These are phyloP conservation scores for Dactylellina cionopaga DNA, from an alignment of 2,329 filamentous ascomycete species.

Conservation along the genomic window DNA sequence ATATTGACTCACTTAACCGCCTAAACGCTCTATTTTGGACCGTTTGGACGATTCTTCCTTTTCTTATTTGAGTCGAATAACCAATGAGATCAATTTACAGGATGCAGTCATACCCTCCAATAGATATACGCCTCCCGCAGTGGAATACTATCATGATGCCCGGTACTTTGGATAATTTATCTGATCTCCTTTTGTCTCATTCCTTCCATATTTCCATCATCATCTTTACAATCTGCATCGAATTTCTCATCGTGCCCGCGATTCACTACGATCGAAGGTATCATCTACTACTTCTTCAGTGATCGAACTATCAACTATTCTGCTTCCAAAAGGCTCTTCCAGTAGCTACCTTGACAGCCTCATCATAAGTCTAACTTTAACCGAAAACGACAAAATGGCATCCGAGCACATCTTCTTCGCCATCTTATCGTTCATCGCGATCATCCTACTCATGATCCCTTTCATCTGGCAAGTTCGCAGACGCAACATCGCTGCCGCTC, in stretches of 20 bases:
- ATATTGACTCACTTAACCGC: too few relatives aligned
- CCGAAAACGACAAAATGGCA: constrained; percentile 12
- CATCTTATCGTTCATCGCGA: constrained; percentile 56
- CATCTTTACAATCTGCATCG: constrained; percentile 2
- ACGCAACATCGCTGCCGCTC: constrained; percentile 70
- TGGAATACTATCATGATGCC: background rate
- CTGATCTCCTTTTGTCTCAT: constrained; percentile 24
- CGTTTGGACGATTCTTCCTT: too few relatives aligned
- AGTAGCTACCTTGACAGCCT: background rate
- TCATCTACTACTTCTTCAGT: background rate
- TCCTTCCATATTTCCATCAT: constrained; percentile 30
- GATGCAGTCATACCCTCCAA: background rate
- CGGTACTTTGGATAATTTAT: background rate
- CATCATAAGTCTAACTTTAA: background rate
- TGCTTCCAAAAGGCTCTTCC: background rate
- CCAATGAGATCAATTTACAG: too few relatives aligned
- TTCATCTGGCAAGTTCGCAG: constrained; percentile 70
- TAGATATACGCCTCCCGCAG: background rate
- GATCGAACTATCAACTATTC: background rate
- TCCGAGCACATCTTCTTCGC: constrained; percentile 44
- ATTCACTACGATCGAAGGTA: constrained; percentile 9
- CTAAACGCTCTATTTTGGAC: too few relatives aligned
- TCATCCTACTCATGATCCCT: constrained; percentile 68
- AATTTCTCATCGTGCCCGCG: constrained; percentile 3
- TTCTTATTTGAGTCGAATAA: too few relatives aligned